Percentiles rank a stretch among this genome's conserved stretches.
Conservation (phyloP, 495 filamentous ascomycete species). For the Talaromyces thailandensis region DNA sequence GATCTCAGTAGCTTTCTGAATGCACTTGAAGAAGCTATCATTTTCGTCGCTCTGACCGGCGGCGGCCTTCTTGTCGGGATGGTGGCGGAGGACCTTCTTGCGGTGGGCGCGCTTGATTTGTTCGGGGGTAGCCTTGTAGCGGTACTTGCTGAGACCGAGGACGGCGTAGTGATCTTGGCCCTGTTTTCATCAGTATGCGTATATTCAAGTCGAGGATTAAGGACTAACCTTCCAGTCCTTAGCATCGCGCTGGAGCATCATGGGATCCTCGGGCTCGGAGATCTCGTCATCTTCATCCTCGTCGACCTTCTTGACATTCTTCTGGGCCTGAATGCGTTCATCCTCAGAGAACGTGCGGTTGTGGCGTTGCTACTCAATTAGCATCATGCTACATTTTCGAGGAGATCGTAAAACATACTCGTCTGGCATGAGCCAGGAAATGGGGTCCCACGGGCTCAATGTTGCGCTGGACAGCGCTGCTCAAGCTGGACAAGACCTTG, state of each 20-base stretch:
- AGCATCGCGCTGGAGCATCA: slow-evolving; percentile 84
- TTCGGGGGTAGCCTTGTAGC: slow-evolving; percentile 84
- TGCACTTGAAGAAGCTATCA: slow-evolving; percentile 99
- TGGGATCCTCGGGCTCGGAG: slow-evolving; percentile 82
- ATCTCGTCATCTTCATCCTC: slow-evolving; percentile 84
- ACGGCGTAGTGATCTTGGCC: slow-evolving; percentile 97
- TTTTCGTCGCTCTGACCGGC: slow-evolving; percentile 72
- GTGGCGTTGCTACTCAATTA: slow-evolving; percentile 60
- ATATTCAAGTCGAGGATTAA: background rate
- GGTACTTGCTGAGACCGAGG: slow-evolving; percentile 85
- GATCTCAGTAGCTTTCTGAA: slow-evolving; percentile 94
- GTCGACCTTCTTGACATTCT: slow-evolving; percentile 91
- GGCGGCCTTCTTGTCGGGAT: slow-evolving; percentile 97
- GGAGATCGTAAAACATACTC: slow-evolving; percentile 45
- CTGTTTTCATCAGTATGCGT: slow-evolving; percentile 28
- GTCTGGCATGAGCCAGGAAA: slow-evolving; percentile 93
- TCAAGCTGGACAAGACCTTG: slow-evolving; percentile 64
- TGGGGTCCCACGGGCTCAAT: slow-evolving; percentile 94
- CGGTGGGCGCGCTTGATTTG: slow-evolving; percentile 98
- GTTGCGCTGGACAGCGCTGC: slow-evolving; percentile 64
- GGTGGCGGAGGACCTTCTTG: slow-evolving; percentile 98
- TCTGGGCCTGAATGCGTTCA: slow-evolving; percentile 90
- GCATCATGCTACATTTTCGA: background rate
- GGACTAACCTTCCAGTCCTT: slow-evolving; percentile 95
- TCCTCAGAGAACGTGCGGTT: slow-evolving; percentile 97